phyloP scores from a whole-genome alignment of 2,329 filamentous ascomycete species.

The Xylaria sp. region DNA sequence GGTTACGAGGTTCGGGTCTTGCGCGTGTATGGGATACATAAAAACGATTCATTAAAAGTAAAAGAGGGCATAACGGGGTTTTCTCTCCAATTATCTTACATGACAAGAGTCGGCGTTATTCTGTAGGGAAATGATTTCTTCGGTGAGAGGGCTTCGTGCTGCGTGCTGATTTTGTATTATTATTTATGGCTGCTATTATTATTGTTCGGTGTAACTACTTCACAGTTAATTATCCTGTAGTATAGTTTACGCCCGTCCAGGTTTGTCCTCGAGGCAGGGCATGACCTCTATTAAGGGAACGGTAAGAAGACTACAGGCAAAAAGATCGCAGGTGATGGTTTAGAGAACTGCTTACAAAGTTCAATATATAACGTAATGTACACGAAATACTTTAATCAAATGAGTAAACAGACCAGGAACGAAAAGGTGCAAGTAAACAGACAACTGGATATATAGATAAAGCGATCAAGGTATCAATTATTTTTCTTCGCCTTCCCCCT shows the following conservation, averaged over 20 bases:
- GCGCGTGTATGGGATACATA: conserved; percentile 24
- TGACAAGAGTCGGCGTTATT: conserved; percentile 14
- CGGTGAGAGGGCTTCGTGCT: neutral
- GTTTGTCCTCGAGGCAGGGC: neutral
- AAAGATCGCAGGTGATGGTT: no score
- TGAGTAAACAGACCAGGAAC: neutral
- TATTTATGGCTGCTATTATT: neutral
- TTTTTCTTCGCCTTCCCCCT: neutral
- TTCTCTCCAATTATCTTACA: neutral
- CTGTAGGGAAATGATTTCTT: neutral
- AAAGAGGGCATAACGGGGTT: conserved; percentile 17
- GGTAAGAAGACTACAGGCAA: no score
- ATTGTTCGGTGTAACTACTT: neutral
- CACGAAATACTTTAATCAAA: no score
- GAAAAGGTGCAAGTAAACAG: neutral
- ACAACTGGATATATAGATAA: conserved; percentile 1
- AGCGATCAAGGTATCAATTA: conserved; percentile 26
- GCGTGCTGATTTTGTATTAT: conserved; percentile 8
- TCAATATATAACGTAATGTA: no score
- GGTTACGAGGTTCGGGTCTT: neutral
- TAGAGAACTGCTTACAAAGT: no score
- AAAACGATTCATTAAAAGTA: conserved; percentile 26
- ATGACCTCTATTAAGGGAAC: no score
- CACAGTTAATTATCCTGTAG: neutral
- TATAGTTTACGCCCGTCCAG: neutral